Percentiles rank a stretch among this genome's conserved stretches.
phyloP scores from a whole-genome alignment of 1,284 basidiomycete genomes.

The Fereydounia khargensis region DNA sequence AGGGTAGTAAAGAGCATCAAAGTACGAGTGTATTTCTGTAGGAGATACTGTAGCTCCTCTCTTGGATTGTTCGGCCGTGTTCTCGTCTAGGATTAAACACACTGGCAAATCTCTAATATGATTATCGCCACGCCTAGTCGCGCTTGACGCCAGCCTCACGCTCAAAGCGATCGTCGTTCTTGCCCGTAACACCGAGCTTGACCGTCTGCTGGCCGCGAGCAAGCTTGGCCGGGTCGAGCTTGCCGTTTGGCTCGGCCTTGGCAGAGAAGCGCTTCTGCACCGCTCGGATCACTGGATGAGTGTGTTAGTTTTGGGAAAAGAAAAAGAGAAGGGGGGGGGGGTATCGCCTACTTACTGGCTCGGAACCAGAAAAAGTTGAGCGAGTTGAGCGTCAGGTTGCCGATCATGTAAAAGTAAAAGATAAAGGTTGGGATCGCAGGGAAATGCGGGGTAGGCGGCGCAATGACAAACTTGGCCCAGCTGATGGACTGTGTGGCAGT shows the following conservation, averaged over 20 bases:
- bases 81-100: too few species aligned
- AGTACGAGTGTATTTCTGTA: too few species aligned
- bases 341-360: constrained; percentile 18
- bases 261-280: constrained; percentile 54
- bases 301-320: background rate
- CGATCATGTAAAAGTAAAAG: constrained; percentile 39
- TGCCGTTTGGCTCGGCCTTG: constrained; percentile 4
- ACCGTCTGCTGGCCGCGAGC: constrained; percentile 34
- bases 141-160: constrained; percentile 32
- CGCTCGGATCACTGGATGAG: constrained; percentile 50
- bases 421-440: constrained; percentile 18
- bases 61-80: too few species aligned
- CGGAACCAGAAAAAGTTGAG: constrained; percentile 59
- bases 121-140: too few species aligned
- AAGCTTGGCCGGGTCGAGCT: constrained; percentile 31
- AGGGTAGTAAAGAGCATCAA: too few species aligned
- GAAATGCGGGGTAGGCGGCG: constrained; percentile 34
- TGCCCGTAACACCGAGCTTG: constrained; percentile 29
- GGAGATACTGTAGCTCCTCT: too few species aligned
- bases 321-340: background rate
- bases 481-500: constrained; percentile 19
- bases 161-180: constrained; percentile 37
- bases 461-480: constrained; percentile 45
- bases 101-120: too few species aligned
- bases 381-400: constrained; percentile 41